Conservation (phyloP, 345 rosid species). For the Gossypium longicalyx region DNA sequence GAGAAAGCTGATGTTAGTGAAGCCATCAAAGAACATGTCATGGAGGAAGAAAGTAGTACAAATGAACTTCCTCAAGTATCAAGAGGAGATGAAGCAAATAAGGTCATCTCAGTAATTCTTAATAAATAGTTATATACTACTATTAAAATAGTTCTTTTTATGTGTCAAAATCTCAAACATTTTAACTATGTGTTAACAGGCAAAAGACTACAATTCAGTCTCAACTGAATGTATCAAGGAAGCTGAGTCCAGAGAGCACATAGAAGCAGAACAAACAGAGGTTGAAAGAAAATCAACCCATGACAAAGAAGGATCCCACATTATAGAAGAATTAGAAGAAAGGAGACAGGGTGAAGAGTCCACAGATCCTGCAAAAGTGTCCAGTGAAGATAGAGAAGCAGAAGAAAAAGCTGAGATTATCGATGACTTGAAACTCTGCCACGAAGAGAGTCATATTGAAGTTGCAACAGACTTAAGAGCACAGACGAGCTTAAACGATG, state of each 20-base stretch:
- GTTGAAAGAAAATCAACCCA: slow-evolving; percentile 20
- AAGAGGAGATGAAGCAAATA: slow-evolving; percentile 7
- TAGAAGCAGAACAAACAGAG: slow-evolving; percentile 6
- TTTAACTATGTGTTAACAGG: background rate
- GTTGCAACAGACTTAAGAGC: background rate
- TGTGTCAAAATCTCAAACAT: background rate
- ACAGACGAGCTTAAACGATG: slow-evolving; percentile 17
- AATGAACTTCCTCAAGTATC: background rate
- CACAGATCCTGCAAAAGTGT: slow-evolving; percentile 4
- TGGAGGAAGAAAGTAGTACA: slow-evolving; percentile 19
- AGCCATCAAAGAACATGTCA: slow-evolving; percentile 19
- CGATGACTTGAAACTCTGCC: background rate
- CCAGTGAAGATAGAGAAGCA: background rate
- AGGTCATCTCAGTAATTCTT: background rate
- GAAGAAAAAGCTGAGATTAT: background rate
- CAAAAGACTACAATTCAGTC: slow-evolving; percentile 11
- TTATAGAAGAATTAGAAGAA: slow-evolving; percentile 12
- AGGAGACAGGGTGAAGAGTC: slow-evolving; percentile 14
- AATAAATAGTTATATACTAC: background rate
- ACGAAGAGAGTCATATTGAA: slow-evolving; percentile 16
- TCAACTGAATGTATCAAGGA: slow-evolving; percentile 16
- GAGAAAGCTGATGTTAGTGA: slow-evolving; percentile 21
- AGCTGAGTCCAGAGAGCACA: slow-evolving; percentile 25
- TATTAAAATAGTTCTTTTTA: background rate
- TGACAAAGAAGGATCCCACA: slow-evolving; percentile 16